Base-by-base conservation (phyloP, 352 stramenopile genomes). In the Pythium vanterpoolii region DNA sequence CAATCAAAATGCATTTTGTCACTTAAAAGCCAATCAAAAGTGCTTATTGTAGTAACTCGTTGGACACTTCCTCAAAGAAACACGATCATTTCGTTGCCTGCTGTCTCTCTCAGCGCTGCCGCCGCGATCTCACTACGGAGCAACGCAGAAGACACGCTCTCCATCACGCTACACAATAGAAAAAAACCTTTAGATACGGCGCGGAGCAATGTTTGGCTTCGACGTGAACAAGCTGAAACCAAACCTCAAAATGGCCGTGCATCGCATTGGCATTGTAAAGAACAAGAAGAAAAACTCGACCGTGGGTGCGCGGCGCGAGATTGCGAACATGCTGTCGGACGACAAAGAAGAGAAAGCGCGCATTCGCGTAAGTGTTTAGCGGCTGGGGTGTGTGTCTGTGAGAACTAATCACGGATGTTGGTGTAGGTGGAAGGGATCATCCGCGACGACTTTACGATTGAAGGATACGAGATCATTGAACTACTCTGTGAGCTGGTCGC, bases 401-500 rank as follows among this genome's bases (percentile, higher is more conserved):
- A 11, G 28, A 21, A 33, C 44, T 26, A 53, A 16, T 19, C 11
- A 38, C 9, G 16, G 28, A n/a, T 56, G 42, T 11, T 64, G 30
- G 23, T 30, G 36, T 57, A 95, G 85, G 85, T 95, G 33, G 86
- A 95, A 73, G 83, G 86, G 10, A 91, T 99, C 24, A 98, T 99
- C 67, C 86, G 93, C 13, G 93, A 98, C 43, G 96, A 99, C 66
- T 96, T 98, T 62, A 95, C 91, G 13, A 87, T 98, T 28, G 94
- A 99, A 73, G 95, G 93, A 5, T 98, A 98, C 68, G 94, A 98
- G 67, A 97, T 98, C 63, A 69, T 99, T 27, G 85, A 95, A 62
- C 72, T 99, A 14, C 71, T 97, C 45, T 98, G 95, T 63, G 93
- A 98, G 55, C 69, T 99, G 4, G 56, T 99, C 14, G 81, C 79